Percentiles rank a stretch among this genome's conserved stretches.
Evolutionary conservation across 2,329 filamentous ascomycete genomes (phyloP).

Genomic region (Colletotrichum sp.): DNA sequence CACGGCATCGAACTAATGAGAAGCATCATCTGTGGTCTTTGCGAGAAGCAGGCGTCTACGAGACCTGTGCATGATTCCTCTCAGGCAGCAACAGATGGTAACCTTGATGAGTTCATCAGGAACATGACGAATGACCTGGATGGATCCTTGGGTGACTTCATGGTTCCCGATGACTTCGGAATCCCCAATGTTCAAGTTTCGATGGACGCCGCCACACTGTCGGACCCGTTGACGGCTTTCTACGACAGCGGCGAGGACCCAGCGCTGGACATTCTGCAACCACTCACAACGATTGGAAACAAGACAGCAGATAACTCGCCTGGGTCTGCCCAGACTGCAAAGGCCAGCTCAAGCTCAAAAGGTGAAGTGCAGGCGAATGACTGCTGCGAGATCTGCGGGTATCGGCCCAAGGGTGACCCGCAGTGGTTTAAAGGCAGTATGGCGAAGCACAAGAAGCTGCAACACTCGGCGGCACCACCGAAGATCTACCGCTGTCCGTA

Average conservation of each 20-base stretch:
- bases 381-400: slow-evolving; percentile 58
- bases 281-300: not conserved
- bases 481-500: slow-evolving; percentile 58
- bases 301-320: not conserved
- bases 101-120: slow-evolving; percentile 19
- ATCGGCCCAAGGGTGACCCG: slow-evolving; percentile 61
- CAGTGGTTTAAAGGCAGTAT: slow-evolving; percentile 64
- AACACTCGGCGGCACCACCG: slow-evolving; percentile 54
- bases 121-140: slow-evolving; percentile 7
- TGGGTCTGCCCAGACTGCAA: not conserved
- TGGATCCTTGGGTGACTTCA: not conserved
- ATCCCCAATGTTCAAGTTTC: not conserved
- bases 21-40: slow-evolving; percentile 36
- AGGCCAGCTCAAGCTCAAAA: slow-evolving; percentile 29
- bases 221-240: not conserved
- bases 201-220: not conserved
- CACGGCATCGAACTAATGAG: slow-evolving; percentile 46
- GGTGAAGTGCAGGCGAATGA: slow-evolving; percentile 48
- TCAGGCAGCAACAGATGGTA: not conserved
- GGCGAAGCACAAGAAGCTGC: slow-evolving; percentile 62
- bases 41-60: not conserved
- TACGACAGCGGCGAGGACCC: not conserved
- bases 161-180: not conserved
- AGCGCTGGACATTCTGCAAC: not conserved
- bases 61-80: not conserved